Percentiles rank a stretch among this genome's conserved stretches.
Evolutionary conservation across 2,329 filamentous ascomycete species (phyloP).

Genomic region (Fusarium subglutinans): DNA sequence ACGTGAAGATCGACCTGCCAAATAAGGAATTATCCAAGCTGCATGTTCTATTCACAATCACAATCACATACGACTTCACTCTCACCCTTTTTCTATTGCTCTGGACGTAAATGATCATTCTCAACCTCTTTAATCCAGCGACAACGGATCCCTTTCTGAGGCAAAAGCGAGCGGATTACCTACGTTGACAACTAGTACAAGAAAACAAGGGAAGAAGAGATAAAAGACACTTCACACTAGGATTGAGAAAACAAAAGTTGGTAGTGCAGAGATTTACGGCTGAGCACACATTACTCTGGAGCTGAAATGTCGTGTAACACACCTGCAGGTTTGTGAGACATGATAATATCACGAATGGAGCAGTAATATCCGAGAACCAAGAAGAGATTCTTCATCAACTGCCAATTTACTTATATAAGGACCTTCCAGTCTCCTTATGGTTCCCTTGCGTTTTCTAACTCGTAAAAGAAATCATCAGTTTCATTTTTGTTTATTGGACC

Average conservation of each 20-base stretch:
- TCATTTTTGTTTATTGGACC: too few species aligned
- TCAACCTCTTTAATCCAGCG: rapidly evolving
- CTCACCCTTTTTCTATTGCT: background rate
- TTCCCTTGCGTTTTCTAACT: rapidly evolving
- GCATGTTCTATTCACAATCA: background rate
- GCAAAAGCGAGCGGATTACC: too few species aligned
- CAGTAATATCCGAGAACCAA: background rate
- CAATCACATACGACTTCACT: background rate
- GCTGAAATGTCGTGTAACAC: background rate
- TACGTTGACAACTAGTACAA: rapidly evolving
- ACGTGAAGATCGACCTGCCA: background rate
- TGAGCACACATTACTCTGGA: background rate
- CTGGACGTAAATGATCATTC: rapidly evolving
- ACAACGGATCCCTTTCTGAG: rapidly evolving
- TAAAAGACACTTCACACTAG: rapidly evolving
- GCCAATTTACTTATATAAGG: background rate
- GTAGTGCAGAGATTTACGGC: background rate
- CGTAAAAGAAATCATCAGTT: too few species aligned
- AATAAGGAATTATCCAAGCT: background rate
- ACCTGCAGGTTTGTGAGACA: background rate
- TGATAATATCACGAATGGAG: background rate
- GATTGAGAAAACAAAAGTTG: rapidly evolving
- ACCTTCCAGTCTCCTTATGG: too few species aligned
- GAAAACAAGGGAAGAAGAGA: rapidly evolving
- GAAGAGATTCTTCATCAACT: background rate